Base-by-base conservation (phyloP, 1,284 basidiomycete species). In the Porogramme epimiltina region DNA sequence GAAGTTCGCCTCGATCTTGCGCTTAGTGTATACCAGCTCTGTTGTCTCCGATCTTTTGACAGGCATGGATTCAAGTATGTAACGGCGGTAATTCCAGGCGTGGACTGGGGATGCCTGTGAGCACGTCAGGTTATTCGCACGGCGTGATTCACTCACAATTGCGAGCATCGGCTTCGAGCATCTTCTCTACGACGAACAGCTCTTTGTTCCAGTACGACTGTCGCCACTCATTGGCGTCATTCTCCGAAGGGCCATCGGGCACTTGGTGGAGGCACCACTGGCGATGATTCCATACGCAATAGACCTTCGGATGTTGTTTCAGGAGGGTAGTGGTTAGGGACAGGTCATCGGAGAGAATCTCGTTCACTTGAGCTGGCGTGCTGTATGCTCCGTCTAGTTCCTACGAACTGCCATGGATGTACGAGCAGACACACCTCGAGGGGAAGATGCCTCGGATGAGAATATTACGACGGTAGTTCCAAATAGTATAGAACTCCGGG, bases 271-370 rank as follows among this genome's bases (percentile, higher is more conserved):
- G 80, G 63, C 93, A 94, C 95, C 95, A 98, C 62, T 87, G 80
- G 28, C 95, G 84, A 64, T 98, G 94, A 65, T 94, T 96, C 95
- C 95, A 98, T 58, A 97, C 93, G 86, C 91, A 93, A 68, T 98
- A 98, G 13, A 95, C 87, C 66, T 98, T 98, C 8, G 95, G 95
- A 65, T 95, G 86, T 10, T 81, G 75, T 63, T 89, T 87, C 41
- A 98, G 80, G 16, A 89, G 86, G 8, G 77, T 71, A 64, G 87
- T 90, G 0, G 94, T 97, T 69, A 94, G 78, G 2, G 79, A 73
- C n/a, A 98, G 72, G 52, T 98, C 95, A 33, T 81, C 75, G 2
- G 80, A 74, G 2, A 97, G 78, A 3, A 87, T 52, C 9, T 77
- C 70, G 49, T 93, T 85, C 33, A 85, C 76, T 46, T 86, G 79